A percentile compares a stretch with the other conserved stretches of the same genome.
Conservation (phyloP, 225 moss, liverwort and hornwort genomes). For the Marchantia paleacea region DNA sequence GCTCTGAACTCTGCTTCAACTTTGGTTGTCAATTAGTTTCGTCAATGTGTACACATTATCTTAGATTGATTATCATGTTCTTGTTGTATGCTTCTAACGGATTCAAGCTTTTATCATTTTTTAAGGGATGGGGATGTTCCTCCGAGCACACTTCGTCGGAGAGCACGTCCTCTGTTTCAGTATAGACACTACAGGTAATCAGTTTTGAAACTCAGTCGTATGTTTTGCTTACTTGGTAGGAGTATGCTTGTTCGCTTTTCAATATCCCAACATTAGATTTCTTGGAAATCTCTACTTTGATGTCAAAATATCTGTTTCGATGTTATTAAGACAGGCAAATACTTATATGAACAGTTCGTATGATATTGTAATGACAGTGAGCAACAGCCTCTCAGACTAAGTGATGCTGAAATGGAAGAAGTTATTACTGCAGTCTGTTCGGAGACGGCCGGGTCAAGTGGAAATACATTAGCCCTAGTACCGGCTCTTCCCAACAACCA, state of each 20-base stretch:
- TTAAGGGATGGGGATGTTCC: constrained; percentile 84
- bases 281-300: not conserved
- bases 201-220: not conserved
- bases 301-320: not conserved
- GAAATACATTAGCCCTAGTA: constrained; percentile 55
- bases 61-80: not conserved
- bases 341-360: not conserved
- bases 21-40: not conserved
- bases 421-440: constrained; percentile 92
- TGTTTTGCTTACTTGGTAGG: not conserved
- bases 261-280: not conserved
- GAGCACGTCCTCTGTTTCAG: constrained; percentile 90
- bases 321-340: not conserved
- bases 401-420: constrained; percentile 99
- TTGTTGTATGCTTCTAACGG: not conserved
- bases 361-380: constrained; percentile 49
- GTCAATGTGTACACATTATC: not conserved
- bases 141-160: constrained; percentile 78
- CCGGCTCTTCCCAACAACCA: constrained; percentile 62
- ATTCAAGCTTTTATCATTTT: not conserved
- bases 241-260: no score
- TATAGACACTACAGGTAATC: constrained; percentile 89
- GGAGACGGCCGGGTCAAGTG: constrained; percentile 67
- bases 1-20: not conserved
- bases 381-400: constrained; percentile 88